phyloP scores from a whole-genome alignment of 441 rosid species.

The Pelargonium australe region DNA sequence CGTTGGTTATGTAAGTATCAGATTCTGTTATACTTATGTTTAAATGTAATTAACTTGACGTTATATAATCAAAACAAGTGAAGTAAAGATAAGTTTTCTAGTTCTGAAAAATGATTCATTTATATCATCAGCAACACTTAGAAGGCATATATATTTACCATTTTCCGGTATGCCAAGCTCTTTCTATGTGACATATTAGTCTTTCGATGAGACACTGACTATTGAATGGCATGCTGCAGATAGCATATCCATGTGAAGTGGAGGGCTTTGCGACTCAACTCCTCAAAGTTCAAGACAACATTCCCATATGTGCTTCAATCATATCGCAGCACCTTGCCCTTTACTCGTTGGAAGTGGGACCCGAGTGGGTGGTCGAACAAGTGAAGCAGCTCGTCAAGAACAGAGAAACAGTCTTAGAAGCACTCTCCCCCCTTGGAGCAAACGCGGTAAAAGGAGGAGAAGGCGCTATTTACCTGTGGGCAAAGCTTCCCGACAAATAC shows the following conservation, averaged over 20 bases:
- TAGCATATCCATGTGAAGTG: constrained; percentile 78
- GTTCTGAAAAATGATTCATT: too few species aligned
- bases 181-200: neutral
- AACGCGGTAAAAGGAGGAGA: constrained; percentile 89
- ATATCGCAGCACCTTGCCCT: constrained; percentile 81
- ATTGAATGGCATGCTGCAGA: constrained; percentile 46
- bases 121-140: too few species aligned
- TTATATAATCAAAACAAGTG: too few species aligned
- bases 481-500: constrained; percentile 60
- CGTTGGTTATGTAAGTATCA: constrained; percentile 84
- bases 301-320: constrained; percentile 86
- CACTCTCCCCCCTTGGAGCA: constrained; percentile 79
- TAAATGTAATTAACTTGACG: neutral
- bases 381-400: constrained; percentile 76
- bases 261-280: constrained; percentile 66
- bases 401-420: constrained; percentile 59
- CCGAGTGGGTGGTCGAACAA: constrained; percentile 64
- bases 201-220: neutral
- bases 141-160: too few species aligned
- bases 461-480: constrained; percentile 98
- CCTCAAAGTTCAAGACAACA: constrained; percentile 87
- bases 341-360: constrained; percentile 65
- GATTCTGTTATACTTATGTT: neutral
- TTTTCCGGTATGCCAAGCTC: too few species aligned
- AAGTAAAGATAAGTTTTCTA: too few species aligned